Conservation (phyloP, 73 alveolate species). For the Paramecium bursaria region DNA sequence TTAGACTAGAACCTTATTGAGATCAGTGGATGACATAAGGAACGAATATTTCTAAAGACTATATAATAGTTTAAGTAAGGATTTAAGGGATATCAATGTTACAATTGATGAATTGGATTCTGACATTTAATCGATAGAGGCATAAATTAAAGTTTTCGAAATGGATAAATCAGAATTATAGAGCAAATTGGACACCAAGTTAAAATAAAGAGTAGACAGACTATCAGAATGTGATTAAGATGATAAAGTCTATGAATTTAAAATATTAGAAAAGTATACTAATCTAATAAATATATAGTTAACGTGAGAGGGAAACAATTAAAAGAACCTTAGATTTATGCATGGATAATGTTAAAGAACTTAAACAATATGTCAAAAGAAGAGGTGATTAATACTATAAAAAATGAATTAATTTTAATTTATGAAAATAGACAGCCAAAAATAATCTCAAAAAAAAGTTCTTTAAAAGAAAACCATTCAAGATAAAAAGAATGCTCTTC, state of each 20-base stretch:
- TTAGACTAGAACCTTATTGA: conserved; percentile 20
- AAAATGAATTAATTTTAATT: too few relatives aligned
- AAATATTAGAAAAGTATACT: conserved; percentile 27
- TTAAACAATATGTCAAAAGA: conserved; percentile 15
- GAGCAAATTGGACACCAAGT: not conserved
- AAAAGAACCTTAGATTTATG: conserved; percentile 19
- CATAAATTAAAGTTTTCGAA: conserved; percentile 25
- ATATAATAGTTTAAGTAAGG: not conserved
- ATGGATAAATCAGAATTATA: conserved; percentile 40
- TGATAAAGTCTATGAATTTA: conserved; percentile 16
- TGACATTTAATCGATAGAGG: conserved; percentile 12
- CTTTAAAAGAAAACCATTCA: too few relatives aligned
- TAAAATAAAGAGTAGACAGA: conserved; percentile 33
- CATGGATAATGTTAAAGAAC: conserved; percentile 52
- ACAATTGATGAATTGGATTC: conserved; percentile 31
- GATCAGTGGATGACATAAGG: conserved; percentile 57
- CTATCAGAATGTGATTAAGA: conserved; percentile 42
- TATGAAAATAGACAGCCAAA: too few relatives aligned
- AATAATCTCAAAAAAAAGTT: too few relatives aligned
- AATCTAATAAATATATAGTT: not conserved
- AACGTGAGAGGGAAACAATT: conserved; percentile 51
- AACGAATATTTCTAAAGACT: conserved; percentile 20
- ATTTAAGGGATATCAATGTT: conserved; percentile 45
- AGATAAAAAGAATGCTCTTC: too few relatives aligned
- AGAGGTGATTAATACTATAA: conserved; percentile 48